These are phyloP conservation scores for Brettanomyces naardenensis DNA, from an alignment of 805 yeast genomes.

Conservation along the genomic window DNA sequence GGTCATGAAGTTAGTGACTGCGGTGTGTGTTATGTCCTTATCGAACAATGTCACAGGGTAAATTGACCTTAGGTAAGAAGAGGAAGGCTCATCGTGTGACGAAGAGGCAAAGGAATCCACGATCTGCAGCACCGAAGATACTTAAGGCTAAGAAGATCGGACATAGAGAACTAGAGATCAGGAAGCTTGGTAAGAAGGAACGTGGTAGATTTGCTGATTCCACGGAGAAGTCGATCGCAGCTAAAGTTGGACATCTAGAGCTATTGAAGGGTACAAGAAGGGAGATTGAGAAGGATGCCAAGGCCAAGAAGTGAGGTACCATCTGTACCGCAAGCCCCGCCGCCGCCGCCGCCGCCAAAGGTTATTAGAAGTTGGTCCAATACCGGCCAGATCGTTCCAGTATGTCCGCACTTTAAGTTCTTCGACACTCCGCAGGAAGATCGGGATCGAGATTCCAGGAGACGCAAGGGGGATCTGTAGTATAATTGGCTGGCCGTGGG, in stretches of 20 bases:
- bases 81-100: conserved; percentile 43
- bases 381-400: conserved; percentile 12
- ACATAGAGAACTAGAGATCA: conserved; percentile 34
- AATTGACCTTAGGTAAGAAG: conserved; percentile 45
- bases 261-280: conserved; percentile 85
- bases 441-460: too few species aligned
- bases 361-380: conserved; percentile 17
- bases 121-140: conserved; percentile 67
- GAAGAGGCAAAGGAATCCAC: conserved; percentile 57
- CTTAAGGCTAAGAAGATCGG: conserved; percentile 59
- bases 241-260: conserved; percentile 92
- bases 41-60: conserved; percentile 73
- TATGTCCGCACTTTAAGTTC: conserved; percentile 15
- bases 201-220: conserved; percentile 11
- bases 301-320: conserved; percentile 44
- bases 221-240: conserved; percentile 81
- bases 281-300: conserved; percentile 54
- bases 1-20: too few species aligned
- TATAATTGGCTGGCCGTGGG: too few species aligned
- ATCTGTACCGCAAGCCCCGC: conserved; percentile 2
- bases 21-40: too few species aligned
- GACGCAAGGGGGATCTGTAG: too few species aligned
- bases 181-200: conserved; percentile 51
- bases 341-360: background rate
- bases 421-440: conserved; percentile 7